phyloP scores from a whole-genome alignment of 2,329 filamentous ascomycete species.

The Shiraia bambusicola region DNA sequence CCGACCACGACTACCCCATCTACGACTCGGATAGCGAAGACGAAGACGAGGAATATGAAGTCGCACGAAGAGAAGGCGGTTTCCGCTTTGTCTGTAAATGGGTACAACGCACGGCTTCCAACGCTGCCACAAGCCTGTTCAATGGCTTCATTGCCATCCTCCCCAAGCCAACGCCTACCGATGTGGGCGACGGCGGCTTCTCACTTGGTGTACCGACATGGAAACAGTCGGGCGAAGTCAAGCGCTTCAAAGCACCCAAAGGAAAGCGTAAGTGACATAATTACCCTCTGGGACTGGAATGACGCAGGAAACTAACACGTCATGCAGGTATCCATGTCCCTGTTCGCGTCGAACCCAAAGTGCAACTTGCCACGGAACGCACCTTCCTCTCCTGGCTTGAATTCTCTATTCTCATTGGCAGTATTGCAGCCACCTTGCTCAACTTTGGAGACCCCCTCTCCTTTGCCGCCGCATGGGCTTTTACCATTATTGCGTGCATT shows the following conservation, averaged over 20 bases:
- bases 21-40: constrained; percentile 92
- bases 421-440: constrained; percentile 45
- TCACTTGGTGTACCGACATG: constrained; percentile 48
- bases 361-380: constrained; percentile 93
- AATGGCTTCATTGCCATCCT: constrained; percentile 35
- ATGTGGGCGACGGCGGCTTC: constrained; percentile 46
- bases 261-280: constrained; percentile 59
- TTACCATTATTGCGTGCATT: constrained; percentile 77
- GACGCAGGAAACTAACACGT: constrained; percentile 9
- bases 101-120: constrained; percentile 53
- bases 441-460: constrained; percentile 44
- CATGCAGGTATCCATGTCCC: constrained; percentile 81
- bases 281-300: neutral
- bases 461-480: constrained; percentile 61
- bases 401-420: constrained; percentile 88
- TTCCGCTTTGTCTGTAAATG: constrained; percentile 69
- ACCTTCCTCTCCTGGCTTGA: constrained; percentile 98
- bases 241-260: constrained; percentile 68
- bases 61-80: constrained; percentile 74
- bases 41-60: constrained; percentile 72
- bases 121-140: constrained; percentile 42
- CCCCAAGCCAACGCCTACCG: constrained; percentile 45
- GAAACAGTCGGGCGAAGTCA: constrained; percentile 44
- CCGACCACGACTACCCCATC: constrained; percentile 73
- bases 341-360: constrained; percentile 93